These are phyloP conservation scores for Cordyceps javanica DNA, from an alignment of 2,329 filamentous ascomycete species.

Conservation along the genomic window DNA sequence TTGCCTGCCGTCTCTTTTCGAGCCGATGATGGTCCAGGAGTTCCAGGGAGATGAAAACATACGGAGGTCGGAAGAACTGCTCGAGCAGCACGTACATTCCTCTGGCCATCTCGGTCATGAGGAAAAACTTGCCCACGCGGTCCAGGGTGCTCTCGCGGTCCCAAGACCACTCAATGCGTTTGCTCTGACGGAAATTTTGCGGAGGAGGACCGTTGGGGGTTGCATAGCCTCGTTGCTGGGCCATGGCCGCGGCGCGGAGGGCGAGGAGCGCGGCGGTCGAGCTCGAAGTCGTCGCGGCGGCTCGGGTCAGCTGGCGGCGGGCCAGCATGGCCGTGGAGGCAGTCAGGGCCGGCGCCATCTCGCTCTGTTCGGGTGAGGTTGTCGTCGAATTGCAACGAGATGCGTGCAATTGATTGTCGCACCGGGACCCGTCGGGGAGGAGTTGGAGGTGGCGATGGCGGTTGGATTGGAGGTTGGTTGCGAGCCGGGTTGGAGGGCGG, in stretches of 20 bases:
- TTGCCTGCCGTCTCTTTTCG: neutral
- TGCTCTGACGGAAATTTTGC: slow-evolving; percentile 70
- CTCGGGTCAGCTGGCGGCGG: slow-evolving; percentile 29
- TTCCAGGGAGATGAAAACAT: slow-evolving; percentile 39
- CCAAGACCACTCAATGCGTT: slow-evolving; percentile 73
- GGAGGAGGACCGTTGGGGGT: slow-evolving; percentile 75
- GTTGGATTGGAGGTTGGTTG: slow-evolving; percentile 8
- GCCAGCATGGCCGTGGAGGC: slow-evolving; percentile 28
- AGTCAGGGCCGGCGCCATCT: slow-evolving; percentile 29
- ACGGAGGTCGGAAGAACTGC: slow-evolving; percentile 98
- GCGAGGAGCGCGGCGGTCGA: slow-evolving; percentile 18
- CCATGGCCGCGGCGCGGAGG: slow-evolving; percentile 17
- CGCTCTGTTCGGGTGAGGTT: neutral
- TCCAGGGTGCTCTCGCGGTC: slow-evolving; percentile 71
- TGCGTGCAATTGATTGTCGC: slow-evolving; percentile 11
- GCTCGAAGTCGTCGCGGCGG: slow-evolving; percentile 12
- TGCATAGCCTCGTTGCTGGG: slow-evolving; percentile 43
- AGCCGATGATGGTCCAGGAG: neutral
- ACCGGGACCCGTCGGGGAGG: slow-evolving; percentile 2
- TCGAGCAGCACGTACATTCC: slow-evolving; percentile 98
- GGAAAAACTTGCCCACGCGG: slow-evolving; percentile 86
- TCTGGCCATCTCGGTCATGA: slow-evolving; percentile 90
- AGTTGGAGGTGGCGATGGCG: neutral
- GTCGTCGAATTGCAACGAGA: slow-evolving; percentile 8
- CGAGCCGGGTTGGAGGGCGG: slow-evolving; percentile 8